A percentile compares a stretch with the other conserved stretches of the same genome.
These are phyloP conservation scores for Cercophora samala DNA, from an alignment of 495 filamentous ascomycete species.

Conservation along the genomic window DNA sequence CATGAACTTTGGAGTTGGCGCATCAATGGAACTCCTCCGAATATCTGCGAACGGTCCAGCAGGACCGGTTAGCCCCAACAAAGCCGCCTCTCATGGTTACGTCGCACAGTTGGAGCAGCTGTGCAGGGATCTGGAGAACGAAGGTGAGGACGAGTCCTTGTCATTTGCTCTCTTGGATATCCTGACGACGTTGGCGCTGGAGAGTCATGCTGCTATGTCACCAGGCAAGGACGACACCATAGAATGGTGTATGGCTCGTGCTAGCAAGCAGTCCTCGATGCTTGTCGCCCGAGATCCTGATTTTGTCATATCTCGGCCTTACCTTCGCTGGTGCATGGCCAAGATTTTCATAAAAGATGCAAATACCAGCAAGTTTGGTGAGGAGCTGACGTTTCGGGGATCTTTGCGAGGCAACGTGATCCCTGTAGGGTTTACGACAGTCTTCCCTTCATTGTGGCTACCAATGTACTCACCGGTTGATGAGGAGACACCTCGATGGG, in stretches of 20 bases:
- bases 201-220: neutral
- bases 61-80: too few relatives aligned
- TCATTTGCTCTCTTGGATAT: constrained; percentile 4
- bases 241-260: neutral
- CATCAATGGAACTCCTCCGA: too few relatives aligned
- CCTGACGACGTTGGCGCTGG: constrained; percentile 2
- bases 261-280: neutral
- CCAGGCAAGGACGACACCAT: neutral
- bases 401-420: neutral
- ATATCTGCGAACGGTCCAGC: too few relatives aligned
- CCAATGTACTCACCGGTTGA: neutral
- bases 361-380: neutral
- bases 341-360: neutral
- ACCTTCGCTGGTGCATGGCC: constrained; percentile 8
- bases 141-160: neutral
- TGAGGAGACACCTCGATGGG: neutral
- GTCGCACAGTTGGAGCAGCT: neutral
- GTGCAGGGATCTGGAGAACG: neutral
- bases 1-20: neutral
- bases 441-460: neutral
- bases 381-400: neutral
- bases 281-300: neutral
- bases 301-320: neutral
- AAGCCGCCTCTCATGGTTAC: too few relatives aligned
- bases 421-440: neutral